Conservation (phyloP, 352 stramenopile species). For the Phytophthora macrochlamydospora region DNA sequence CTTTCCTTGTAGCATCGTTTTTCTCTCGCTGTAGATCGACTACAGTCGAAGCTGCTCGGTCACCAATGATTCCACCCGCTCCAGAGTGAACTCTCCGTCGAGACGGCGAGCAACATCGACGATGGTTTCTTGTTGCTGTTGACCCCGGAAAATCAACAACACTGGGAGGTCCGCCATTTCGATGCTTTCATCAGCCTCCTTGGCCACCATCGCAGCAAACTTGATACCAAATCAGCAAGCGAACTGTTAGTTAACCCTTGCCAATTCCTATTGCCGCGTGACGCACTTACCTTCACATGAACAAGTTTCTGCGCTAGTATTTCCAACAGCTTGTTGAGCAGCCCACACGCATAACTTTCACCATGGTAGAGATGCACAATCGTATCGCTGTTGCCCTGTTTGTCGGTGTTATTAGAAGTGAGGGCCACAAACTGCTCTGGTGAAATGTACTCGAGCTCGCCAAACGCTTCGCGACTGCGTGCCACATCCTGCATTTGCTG, state of each 20-base stretch:
- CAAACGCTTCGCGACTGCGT: conserved; percentile 45
- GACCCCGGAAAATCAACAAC: conserved; percentile 65
- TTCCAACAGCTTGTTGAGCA: conserved; percentile 75
- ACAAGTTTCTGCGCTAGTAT: conserved; percentile 55
- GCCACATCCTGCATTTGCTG: conserved; percentile 60
- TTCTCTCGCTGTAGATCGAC: conserved; percentile 4
- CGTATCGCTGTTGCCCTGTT: conserved; percentile 21
- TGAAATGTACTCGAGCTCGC: conserved; percentile 60
- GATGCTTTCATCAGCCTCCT: conserved; percentile 73
- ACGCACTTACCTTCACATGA: conserved; percentile 59
- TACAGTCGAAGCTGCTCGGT: conserved; percentile 39
- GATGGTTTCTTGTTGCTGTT: conserved; percentile 59
- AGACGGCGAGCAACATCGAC: conserved; percentile 63
- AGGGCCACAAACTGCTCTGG: conserved; percentile 65
- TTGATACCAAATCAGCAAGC: conserved; percentile 10
- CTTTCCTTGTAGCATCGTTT: conserved; percentile 1
- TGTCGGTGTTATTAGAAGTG: conserved; percentile 15
- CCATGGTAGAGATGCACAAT: conserved; percentile 73
- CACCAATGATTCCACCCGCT: conserved; percentile 47
- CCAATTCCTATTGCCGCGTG: too few relatives aligned
- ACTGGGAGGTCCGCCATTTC: conserved; percentile 68
- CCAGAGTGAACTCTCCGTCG: conserved; percentile 68
- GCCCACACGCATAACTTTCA: conserved; percentile 72
- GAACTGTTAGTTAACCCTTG: too few relatives aligned
- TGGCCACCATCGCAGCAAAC: conserved; percentile 68